Conservation (phyloP, 768 basidiomycete species). For the Tylopilus cervinicoccineus region DNA sequence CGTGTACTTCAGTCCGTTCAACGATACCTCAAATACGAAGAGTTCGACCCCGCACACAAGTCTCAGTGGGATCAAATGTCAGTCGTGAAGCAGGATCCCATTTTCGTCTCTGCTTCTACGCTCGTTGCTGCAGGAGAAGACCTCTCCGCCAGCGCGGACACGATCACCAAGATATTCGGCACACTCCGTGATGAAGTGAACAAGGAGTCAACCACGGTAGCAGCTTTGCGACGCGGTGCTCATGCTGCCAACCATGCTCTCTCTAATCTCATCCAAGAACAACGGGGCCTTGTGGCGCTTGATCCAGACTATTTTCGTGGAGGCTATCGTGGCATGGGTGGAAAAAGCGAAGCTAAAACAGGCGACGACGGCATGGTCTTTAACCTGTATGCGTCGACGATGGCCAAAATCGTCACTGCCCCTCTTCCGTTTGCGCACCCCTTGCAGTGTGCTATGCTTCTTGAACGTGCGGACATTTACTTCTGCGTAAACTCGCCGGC, state of each 20-base stretch:
- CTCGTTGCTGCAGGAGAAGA: not conserved
- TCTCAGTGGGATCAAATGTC: no score
- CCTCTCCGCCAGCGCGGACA: not conserved
- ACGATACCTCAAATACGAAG: not conserved
- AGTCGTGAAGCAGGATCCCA: not conserved
- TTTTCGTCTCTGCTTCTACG: not conserved
- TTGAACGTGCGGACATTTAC: not conserved
- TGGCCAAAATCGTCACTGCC: not conserved
- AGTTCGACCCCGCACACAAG: not conserved
- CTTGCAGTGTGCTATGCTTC: not conserved
- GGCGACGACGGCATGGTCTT: no score
- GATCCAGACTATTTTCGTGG: no score
- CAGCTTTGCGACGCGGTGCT: no score
- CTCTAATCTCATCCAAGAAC: no score
- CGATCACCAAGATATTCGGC: no score
- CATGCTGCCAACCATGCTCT: not conserved
- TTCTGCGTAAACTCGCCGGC: not conserved
- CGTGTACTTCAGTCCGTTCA: not conserved
- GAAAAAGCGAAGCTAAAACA: not conserved
- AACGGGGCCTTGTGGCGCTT: no score
- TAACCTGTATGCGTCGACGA: not conserved
- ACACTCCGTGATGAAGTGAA: no score
- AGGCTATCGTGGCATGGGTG: no score
- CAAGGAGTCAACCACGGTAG: no score
- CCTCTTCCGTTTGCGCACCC: not conserved